Percentiles rank a stretch among this genome's conserved stretches.
Evolutionary conservation across 129 eudicot species (phyloP).

Genomic region (Pseudognaphalium luteoalbum): DNA sequence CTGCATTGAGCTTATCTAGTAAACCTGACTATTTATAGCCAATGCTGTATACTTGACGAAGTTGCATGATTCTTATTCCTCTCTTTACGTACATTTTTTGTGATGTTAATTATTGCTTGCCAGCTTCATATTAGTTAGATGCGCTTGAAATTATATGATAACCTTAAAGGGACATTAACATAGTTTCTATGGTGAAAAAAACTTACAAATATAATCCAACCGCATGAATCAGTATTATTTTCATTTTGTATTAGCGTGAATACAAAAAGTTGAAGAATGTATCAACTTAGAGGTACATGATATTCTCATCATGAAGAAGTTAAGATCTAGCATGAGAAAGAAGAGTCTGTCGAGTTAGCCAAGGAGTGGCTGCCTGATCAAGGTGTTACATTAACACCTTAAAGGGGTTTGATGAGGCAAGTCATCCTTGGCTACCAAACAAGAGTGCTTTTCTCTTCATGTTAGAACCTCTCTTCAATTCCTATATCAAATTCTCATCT

Average conservation of each 20-base stretch:
- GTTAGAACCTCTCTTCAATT: constrained; percentile 17
- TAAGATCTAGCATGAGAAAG: constrained; percentile 31
- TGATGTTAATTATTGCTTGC: background rate
- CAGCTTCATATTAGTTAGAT: background rate
- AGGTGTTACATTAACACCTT: constrained; percentile 21
- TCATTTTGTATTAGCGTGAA: background rate
- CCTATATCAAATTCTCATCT: background rate
- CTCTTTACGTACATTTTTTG: background rate
- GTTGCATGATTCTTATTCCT: background rate
- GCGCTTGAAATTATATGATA: background rate
- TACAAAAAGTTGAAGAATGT: background rate
- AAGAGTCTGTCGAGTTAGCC: constrained; percentile 35
- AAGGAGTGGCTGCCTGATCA: constrained; percentile 23
- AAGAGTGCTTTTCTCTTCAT: constrained; percentile 30
- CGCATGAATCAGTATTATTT: background rate
- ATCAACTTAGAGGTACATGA: background rate
- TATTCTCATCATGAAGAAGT: background rate
- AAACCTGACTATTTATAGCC: background rate
- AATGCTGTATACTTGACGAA: background rate
- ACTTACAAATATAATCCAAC: background rate
- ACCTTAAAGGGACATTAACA: background rate
- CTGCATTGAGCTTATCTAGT: background rate
- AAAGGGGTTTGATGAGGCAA: constrained; percentile 24
- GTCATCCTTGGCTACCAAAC: constrained; percentile 41
- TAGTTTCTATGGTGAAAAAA: background rate